Evolutionary conservation across 169 alveolate genomes (phyloP), one percentile per base, ranked within the genome.

Genomic region (Amoebophrya sp.): DNA sequence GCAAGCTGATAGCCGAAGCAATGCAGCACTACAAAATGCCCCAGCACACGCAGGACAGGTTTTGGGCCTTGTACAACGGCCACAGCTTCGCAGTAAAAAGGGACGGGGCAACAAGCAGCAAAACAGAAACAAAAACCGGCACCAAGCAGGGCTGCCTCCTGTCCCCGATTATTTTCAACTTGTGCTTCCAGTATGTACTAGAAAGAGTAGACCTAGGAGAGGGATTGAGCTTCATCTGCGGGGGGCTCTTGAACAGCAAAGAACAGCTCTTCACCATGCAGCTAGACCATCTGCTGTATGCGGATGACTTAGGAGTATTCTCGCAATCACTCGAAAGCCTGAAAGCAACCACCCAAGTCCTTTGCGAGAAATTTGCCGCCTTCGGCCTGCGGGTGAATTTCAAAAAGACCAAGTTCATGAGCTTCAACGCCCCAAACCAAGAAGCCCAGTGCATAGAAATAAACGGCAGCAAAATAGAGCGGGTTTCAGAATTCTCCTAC

Each of bases 91-190:
- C 35, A 7, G 83, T 66, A 0, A 18, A n/a, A 3, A 7, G 83
- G 83, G 83, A 66, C 7, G 83, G 39, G 18, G 35, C 12, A 1
- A 2, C 10, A 18, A 66, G 83, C 83, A n/a, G 10, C 12, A 1
- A 18, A 66, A 66, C 38, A n/a, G 18, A n/a, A 66, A 66, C 83
- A n/a, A 7, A 3, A 3, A 66, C 83, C 35, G 83, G 83, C 35
- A 66, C 83, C 29, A 66, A 66, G 83, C 83, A 66, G 83, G 83
- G 83, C 83, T 66, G 83, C 83, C 83, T 66, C 18, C 83, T 66
- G 10, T 66, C 83, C 32, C 83, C 83, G 10, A 18, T 66, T 1
- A 66, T 66, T 25, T 66, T 12, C 83, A 66, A 66, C 83, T 25
- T 66, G 35, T 7, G 12, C 35, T 25, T 66, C 29, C 7, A n/a